Conservation (phyloP, 1,284 basidiomycete genomes). For the Microbotryum saponariae region DNA sequence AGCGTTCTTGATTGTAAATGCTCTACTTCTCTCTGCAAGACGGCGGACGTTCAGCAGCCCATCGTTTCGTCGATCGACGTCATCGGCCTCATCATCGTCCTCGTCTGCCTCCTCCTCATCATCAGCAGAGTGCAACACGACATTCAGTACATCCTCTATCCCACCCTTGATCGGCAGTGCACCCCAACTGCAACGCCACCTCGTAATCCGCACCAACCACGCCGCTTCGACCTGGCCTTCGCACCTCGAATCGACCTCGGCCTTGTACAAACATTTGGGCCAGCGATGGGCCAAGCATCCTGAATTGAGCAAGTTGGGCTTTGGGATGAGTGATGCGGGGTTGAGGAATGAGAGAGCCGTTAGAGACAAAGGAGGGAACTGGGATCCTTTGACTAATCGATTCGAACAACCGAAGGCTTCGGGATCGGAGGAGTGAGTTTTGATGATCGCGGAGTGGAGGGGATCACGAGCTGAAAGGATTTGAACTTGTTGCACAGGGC, state of each 20-base stretch:
- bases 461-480: no score
- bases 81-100: no score
- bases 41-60: no score
- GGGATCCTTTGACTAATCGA: constrained; percentile 8
- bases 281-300: constrained; percentile 6
- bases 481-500: neutral
- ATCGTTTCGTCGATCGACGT: no score
- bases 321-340: constrained; percentile 11
- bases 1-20: no score
- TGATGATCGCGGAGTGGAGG: no score
- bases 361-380: neutral
- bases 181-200: constrained; percentile 11
- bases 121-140: no score
- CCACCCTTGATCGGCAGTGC: constrained; percentile 8
- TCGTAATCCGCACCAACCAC: constrained; percentile 20
- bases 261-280: constrained; percentile 17
- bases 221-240: constrained; percentile 17
- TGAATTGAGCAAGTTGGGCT: constrained; percentile 6
- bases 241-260: constrained; percentile 27
- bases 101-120: no score
- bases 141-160: no score
- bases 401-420: constrained; percentile 13
- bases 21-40: no score
- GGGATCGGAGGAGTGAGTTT: neutral
- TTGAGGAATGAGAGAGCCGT: neutral